Conservation (phyloP, 768 basidiomycete species). For the Suillus clintonianus region DNA sequence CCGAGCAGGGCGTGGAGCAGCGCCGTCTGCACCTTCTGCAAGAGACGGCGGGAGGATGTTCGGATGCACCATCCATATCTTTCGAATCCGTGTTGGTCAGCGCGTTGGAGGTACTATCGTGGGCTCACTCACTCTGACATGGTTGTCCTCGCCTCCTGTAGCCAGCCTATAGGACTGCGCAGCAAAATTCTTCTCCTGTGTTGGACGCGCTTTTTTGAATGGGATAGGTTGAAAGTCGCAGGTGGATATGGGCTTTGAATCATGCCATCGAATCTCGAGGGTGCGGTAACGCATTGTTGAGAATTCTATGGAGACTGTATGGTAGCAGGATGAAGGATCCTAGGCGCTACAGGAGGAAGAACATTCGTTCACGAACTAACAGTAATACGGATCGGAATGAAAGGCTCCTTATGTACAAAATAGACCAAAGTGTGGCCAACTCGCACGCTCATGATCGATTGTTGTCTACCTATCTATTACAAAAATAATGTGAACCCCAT, state of each 20-base stretch:
- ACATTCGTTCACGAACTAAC: not conserved
- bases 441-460: conserved; percentile 5
- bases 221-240: conserved; percentile 92
- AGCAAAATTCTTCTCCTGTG: conserved; percentile 55
- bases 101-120: conserved; percentile 11
- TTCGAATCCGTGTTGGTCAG: conserved; percentile 7
- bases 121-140: conserved; percentile 79
- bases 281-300: conserved; percentile 79
- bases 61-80: conserved; percentile 96
- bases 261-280: conserved; percentile 96
- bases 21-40: conserved; percentile 35
- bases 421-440: not conserved
- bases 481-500: not conserved
- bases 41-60: conserved; percentile 75
- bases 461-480: not conserved
- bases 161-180: conserved; percentile 86
- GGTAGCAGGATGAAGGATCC: not conserved
- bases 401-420: conserved; percentile 6
- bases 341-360: conserved; percentile 2
- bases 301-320: not conserved
- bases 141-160: conserved; percentile 95
- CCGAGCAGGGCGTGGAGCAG: conserved; percentile 65
- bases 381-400: conserved; percentile 6
- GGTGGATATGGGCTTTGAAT: conserved; percentile 91
- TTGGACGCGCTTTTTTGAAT: conserved; percentile 78